phyloP scores from a whole-genome alignment of 768 basidiomycete genomes.

The Tylopilus rubrobrunneus region DNA sequence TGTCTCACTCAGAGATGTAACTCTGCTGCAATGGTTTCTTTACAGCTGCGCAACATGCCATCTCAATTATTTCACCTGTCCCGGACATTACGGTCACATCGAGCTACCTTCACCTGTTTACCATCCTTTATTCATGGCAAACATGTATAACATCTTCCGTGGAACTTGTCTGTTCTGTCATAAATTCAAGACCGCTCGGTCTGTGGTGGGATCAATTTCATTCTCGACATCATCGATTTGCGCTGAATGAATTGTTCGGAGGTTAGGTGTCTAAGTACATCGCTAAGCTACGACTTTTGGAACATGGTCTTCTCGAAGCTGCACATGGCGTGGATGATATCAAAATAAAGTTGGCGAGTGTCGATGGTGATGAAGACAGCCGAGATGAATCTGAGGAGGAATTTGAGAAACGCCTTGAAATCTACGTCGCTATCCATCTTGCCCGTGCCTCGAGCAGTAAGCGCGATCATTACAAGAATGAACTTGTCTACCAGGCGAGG shows the following conservation, averaged over 20 bases:
- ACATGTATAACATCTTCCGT: constrained; percentile 83
- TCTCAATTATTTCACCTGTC: constrained; percentile 90
- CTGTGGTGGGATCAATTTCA: constrained; percentile 48
- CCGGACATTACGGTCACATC: constrained; percentile 98
- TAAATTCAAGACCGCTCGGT: constrained; percentile 74
- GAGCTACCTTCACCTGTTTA: constrained; percentile 94
- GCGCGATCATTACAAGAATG: constrained; percentile 87
- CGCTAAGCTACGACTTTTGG: constrained; percentile 83
- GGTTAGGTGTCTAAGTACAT: constrained; percentile 74
- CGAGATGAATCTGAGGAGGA: constrained; percentile 57
- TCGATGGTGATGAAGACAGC: constrained; percentile 37
- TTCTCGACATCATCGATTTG: constrained; percentile 8
- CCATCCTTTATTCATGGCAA: constrained; percentile 93
- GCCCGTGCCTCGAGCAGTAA: constrained; percentile 45
- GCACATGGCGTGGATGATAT: constrained; percentile 75
- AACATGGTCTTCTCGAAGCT: constrained; percentile 82
- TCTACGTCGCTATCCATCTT: constrained; percentile 58
- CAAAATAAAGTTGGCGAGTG: constrained; percentile 37
- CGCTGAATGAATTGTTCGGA: constrained; percentile 9
- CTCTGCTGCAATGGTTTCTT: constrained; percentile 4
- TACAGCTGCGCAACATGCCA: constrained; percentile 89
- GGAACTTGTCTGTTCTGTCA: constrained; percentile 94
- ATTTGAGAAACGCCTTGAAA: constrained; percentile 58
- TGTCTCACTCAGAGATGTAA: not conserved
- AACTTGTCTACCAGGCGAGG: constrained; percentile 79